Evolutionary conservation across 495 filamentous ascomycete genomes (phyloP), one percentile per base, ranked within the genome.

Genomic region (Bacidia gigantensis): DNA sequence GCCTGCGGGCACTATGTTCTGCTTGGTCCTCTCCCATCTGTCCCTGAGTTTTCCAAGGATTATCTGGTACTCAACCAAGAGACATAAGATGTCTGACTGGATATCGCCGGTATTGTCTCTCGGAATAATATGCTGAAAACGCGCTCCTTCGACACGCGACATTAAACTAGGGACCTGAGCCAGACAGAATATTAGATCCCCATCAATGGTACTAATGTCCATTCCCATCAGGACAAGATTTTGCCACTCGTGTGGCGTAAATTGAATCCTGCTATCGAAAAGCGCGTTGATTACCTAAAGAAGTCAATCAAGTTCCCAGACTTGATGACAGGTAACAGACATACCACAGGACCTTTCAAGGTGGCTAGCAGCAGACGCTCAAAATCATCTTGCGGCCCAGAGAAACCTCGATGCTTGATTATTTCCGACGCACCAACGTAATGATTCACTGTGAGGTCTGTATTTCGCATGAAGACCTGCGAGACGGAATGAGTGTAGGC

Each of bases 221-320:
- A 63, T 53, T 24, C 68, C 61, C 39, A 49, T 65, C 11, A 42
- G 52, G 24, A 69, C 65, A 2, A 73, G 61, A 17, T 48, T 38
- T 2, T 60, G 57, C 69, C 69, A 73, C 49, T 73, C 68, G 23
- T 64, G 26, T 2, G 51, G 52, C 3, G 44, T 62, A 9, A 70
- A 60, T 3, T 62, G 47, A n/a, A 73, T 71, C 38, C 58, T 56
- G 1, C 64, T 56, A 26, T 68, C 69, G 48, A 65, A 67, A 12
- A 73, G 48, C 0, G 66, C 67, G 49, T 73, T 69, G 38, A 73
- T 67, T 3, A 72, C 56, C 70, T 71, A 23, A 10, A 20, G 25
- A 41, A 9, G 14, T 18, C n/a, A 60, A 47, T 18, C 47, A 2
- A 11, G 12, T 42, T 35, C 7, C 14, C 21, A 20, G n/a, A 20